Conservation (phyloP, 805 yeast species). For the Candida stauntonica region DNA sequence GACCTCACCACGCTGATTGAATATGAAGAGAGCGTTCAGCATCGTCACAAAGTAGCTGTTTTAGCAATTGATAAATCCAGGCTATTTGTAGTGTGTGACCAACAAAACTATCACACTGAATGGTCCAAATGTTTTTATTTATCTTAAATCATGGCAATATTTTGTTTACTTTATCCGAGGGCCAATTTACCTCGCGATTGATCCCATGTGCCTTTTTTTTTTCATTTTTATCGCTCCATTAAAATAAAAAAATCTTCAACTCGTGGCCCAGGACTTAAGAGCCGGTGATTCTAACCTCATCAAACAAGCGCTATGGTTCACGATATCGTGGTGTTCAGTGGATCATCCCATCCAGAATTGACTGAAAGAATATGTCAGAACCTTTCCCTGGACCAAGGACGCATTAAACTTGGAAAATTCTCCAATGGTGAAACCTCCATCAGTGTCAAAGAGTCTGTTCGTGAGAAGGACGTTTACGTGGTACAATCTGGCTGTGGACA, state of each 20-base stretch:
- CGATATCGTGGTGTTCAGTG: constrained; percentile 85
- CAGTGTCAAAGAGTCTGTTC: constrained; percentile 78
- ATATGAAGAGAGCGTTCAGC: constrained; percentile 82
- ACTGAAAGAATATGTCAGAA: constrained; percentile 72
- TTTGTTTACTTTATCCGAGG: too few relatives aligned
- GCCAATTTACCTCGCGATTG: too few relatives aligned
- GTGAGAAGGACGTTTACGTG: constrained; percentile 96
- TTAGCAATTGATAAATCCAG: too few relatives aligned
- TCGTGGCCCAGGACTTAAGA: not conserved
- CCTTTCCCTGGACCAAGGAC: constrained; percentile 69
- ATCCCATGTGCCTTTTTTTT: not conserved
- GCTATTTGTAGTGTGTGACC: too few relatives aligned
- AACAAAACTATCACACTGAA: not conserved
- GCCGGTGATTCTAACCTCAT: too few relatives aligned
- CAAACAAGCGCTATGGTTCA: constrained; percentile 43
- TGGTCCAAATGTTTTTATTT: not conserved
- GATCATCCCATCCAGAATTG: constrained; percentile 81
- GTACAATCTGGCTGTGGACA: constrained; percentile 86
- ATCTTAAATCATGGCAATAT: too few relatives aligned
- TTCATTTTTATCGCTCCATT: not conserved
- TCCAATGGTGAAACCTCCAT: constrained; percentile 95
- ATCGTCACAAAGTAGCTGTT: constrained; percentile 31
- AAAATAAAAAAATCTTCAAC: not conserved
- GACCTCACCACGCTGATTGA: constrained; percentile 78
- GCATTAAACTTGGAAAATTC: constrained; percentile 58